phyloP scores from a whole-genome alignment of 176 grass and related monocot genomes.

The Coix lacrymajobi region DNA sequence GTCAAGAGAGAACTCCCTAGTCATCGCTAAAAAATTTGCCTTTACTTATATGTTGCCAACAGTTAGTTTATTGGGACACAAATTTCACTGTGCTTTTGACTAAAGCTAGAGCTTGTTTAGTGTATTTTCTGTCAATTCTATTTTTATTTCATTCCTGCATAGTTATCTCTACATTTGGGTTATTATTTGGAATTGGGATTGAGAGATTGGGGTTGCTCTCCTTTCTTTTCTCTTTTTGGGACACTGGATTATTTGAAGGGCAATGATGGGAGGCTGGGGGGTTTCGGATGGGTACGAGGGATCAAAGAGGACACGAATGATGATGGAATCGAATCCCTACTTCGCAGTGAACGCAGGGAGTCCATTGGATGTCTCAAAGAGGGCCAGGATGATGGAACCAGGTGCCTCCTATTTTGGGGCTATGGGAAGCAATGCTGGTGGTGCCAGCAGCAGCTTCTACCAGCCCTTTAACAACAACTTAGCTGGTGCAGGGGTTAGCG shows the following conservation, averaged over 20 bases:
- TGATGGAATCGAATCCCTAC: constrained; percentile 99
- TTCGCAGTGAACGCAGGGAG: constrained; percentile 81
- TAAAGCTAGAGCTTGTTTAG: neutral
- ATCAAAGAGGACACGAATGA: constrained; percentile 99
- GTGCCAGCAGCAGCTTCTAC: constrained; percentile 33
- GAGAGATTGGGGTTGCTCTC: constrained; percentile 76
- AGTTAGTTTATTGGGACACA: neutral
- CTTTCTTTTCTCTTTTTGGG: constrained; percentile 59
- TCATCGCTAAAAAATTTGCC: neutral
- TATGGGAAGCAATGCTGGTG: constrained; percentile 33
- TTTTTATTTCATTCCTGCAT: constrained; percentile 1
- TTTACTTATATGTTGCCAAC: neutral
- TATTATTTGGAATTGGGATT: constrained; percentile 70
- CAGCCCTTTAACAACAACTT: constrained; percentile 41
- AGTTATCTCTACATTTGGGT: constrained; percentile 51
- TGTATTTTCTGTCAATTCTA: neutral
- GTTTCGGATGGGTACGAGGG: constrained; percentile 89
- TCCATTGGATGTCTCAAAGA: constrained; percentile 65
- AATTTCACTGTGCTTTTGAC: neutral
- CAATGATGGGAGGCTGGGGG: constrained; percentile 87
- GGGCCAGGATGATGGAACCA: constrained; percentile 65
- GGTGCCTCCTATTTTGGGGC: constrained; percentile 50
- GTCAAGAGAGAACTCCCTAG: neutral
- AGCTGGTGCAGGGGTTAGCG: constrained; percentile 34
- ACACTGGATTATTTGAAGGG: constrained; percentile 79